Base-by-base conservation (phyloP, 257 asterid species). In the Anisodus acutangulus region DNA sequence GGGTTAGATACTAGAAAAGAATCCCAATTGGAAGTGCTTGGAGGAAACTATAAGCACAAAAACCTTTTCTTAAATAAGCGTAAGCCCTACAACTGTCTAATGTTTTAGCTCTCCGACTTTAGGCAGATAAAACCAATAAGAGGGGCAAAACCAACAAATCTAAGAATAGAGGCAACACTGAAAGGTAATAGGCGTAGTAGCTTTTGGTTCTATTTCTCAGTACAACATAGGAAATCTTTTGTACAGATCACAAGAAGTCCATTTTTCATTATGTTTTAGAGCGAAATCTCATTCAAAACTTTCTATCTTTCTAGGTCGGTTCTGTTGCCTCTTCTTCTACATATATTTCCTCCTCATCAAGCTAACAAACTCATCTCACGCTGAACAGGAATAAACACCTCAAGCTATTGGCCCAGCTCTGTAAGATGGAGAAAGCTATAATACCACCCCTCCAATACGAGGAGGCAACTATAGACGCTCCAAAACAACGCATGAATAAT, bases 341-440 rank as follows among this genome's bases (percentile, higher is more conserved):
- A 51, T 76, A 51, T 76, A 26, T 22, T 74, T 49, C 81, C 81
- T 12, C 13, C 17, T 51, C 81, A 51, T 76, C 47, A 7, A n/a
- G 43, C 63, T 51, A 13, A 51, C 63, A 76, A 76, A 51, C 47
- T 76, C 15, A 76, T 51, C 26, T 11, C 81, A 26, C 26, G 26
- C 7, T 13, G 5, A 22, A 76, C 8, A 9, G 7, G 2, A 51
- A 51, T 76, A 76, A 76, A 7, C 37, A 70, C 81, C 63, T 26
- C 63, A 76, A 51, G 47, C 47, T 76, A 76, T 51, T 13, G 63
- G 9, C 6, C 26, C 47, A 26, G 15, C 19, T 49, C 19, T 51
- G 7, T 26, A 76, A 49, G 63, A 51, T 8, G 22, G 81, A 26
- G 63, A 51, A 76, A 16, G 4, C 63, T 13, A 76, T 31, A 51